Base-by-base conservation (phyloP, 176 grass and related monocot genomes). In the Typha latifolia region DNA sequence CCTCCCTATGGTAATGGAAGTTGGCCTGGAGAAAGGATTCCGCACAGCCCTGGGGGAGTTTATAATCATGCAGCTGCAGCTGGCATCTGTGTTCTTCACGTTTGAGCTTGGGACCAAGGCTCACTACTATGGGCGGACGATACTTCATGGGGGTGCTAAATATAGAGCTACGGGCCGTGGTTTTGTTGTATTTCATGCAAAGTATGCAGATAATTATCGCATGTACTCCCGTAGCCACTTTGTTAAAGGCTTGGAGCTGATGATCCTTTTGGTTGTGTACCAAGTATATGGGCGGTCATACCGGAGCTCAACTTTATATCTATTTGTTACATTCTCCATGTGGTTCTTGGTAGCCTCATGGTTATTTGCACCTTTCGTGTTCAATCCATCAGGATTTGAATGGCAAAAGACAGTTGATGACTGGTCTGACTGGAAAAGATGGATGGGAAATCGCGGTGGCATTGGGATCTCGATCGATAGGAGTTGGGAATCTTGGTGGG, bases 401-500 rank as follows among this genome's bases (percentile, higher is more conserved):
- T 97, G 94, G 88, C 81, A 92, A 49, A 97, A 97, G 64, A 87
- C 89, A 0, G 83, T 97, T 62, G 81, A 92, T n/a, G 94, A 92
- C 74, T 97, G 94, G 94, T 84, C 76, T 14, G 89, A 97, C 66
- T 90, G 89, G 94, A 81, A 70, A 31, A 92, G 82, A 5, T 97
- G 94, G 89, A 92, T 97, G 81, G 94, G 72, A 19, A 87, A 89
- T 66, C 48, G 81, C 27, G 88, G 88, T 37, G 93, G 93, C 48
- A 96, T 96, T 4, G 92, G 88, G 23, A 91, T 89, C 64, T 34
- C 80, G 61, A 55, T 62, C 13, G 80, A 96, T 14, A 75, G 80
- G 20, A 96, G 92, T 73, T 96, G 92, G 92, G 92, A 96, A 66
- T 90, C 92, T 20, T 96, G 92, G 92, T 96, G 92, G 92, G 48